Base-by-base conservation (phyloP, 2,329 filamentous ascomycete genomes). In the Fusarium albosuccineum region DNA sequence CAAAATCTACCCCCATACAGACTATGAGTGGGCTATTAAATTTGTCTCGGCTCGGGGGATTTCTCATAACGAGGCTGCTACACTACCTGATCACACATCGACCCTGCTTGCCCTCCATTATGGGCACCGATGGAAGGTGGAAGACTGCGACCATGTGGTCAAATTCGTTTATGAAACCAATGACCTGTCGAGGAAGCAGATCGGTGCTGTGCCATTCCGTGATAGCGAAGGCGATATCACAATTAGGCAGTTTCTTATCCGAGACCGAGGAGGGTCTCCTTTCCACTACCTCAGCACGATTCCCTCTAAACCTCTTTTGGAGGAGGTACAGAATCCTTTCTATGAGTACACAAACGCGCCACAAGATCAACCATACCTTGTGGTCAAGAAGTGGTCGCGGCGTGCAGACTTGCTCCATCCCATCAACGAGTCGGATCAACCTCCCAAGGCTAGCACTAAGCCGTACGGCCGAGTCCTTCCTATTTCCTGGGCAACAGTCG, bases 321-420 rank as follows among this genome's bases (percentile, higher is more conserved):
- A 81, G 1, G 66, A 78, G 7, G 78, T 88, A 0, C 78, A 81
- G 26, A 70, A 76, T 30, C 70, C 74, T 1, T 79, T 80, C 44
- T 61, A 65, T 1, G 74, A 74, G 1, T 83, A 81, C 41, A 76
- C 79, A 0, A 68, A 81, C 0, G 78, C 79, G 0, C 82, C 83
- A 0, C 71, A 74, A 3, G 77, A 87, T n/a, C 76, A 75, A 1
- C 79, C 84, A 0, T 87, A 89, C 70, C 62, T 90, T 2, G 77
- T 78, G 3, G 70, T 89, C 0, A 76, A 69, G 16, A 81, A 75
- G 41, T 87, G 87, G 75, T 84, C 87, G 0, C 85, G 82, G 57
- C 82, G 87, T 42, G 79, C 81, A 4, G 89, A 92, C 70, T 88
- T 90, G 49, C 80, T 92, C 6, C 87, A 89, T 63, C 75, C 53